phyloP scores from a whole-genome alignment of 805 yeast species.

The Priceomyces fermenticarens region DNA sequence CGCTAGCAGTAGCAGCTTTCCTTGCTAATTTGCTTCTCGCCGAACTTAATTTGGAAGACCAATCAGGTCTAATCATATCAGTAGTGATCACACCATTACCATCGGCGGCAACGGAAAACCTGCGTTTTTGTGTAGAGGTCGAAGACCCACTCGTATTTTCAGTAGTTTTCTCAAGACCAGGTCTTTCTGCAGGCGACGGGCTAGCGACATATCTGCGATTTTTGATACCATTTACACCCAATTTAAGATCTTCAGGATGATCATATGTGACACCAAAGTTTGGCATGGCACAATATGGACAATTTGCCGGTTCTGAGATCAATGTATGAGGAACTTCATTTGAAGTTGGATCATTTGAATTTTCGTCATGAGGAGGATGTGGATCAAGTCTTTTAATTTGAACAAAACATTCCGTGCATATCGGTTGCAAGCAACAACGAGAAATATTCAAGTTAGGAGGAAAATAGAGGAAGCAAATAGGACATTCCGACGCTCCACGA shows the following conservation, averaged over 20 bases:
- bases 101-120: conserved; percentile 57
- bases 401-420: conserved; percentile 95
- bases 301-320: conserved; percentile 81
- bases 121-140: conserved; percentile 11
- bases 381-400: conserved; percentile 91
- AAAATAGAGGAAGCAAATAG: conserved; percentile 86
- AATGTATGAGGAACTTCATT: conserved; percentile 56
- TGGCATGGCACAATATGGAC: conserved; percentile 91
- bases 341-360: conserved; percentile 16
- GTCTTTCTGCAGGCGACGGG: conserved; percentile 8
- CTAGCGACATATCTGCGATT: conserved; percentile 40
- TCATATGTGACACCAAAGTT: conserved; percentile 81
- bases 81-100: conserved; percentile 72
- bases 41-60: conserved; percentile 72
- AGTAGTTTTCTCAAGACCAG: conserved; percentile 2
- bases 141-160: not conserved
- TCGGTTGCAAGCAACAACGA: conserved; percentile 88
- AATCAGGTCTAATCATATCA: conserved; percentile 86
- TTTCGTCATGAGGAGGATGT: conserved; percentile 79
- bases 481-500: conserved; percentile 76
- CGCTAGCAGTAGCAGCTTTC: conserved; percentile 90
- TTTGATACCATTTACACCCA: conserved; percentile 55
- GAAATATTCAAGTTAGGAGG: conserved; percentile 77
- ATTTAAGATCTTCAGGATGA: conserved; percentile 52
- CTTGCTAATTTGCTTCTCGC: conserved; percentile 80